Evolutionary conservation across 257 asterid genomes (phyloP).

Genomic region (Mitragyna speciosa): DNA sequence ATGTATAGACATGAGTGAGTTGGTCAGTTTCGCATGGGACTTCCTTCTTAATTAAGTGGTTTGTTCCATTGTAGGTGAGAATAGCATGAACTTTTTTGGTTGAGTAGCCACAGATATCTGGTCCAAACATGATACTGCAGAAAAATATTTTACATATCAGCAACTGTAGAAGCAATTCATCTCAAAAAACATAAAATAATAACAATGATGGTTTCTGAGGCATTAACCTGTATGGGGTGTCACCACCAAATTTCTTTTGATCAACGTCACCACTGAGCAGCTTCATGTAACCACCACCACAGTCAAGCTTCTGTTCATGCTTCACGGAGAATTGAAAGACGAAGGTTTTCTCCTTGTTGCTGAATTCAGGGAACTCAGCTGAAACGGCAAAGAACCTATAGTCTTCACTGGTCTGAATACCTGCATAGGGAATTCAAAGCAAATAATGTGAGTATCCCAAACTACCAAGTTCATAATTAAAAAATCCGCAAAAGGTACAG

Average conservation of each 20-base stretch:
- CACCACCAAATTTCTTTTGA: constrained; percentile 94
- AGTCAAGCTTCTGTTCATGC: constrained; percentile 99
- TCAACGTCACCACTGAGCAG: constrained; percentile 81
- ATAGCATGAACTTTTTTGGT: constrained; percentile 92
- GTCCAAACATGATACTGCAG: constrained; percentile 98
- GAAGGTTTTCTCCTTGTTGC: constrained; percentile 83
- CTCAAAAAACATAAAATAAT: not conserved
- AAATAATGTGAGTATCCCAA: not conserved
- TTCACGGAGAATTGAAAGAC: constrained; percentile 93
- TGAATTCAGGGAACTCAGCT: constrained; percentile 91
- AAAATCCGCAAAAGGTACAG: not conserved
- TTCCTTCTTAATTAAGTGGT: constrained; percentile 84
- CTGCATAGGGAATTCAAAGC: constrained; percentile 28
- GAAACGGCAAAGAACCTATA: constrained; percentile 91
- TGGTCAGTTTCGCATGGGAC: constrained; percentile 99
- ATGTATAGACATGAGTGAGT: constrained; percentile 86
- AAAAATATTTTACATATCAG: constrained; percentile 27
- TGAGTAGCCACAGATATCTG: constrained; percentile 86
- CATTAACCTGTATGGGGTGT: constrained; percentile 82
- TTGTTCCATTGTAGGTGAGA: constrained; percentile 60
- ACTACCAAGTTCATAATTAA: not conserved
- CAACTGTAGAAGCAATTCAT: not conserved
- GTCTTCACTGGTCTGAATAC: constrained; percentile 94
- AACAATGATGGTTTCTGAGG: not conserved
- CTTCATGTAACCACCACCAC: constrained; percentile 99